Conservation (phyloP, 2,329 filamentous ascomycete genomes). For the Cryoendolithus antarcticus region DNA sequence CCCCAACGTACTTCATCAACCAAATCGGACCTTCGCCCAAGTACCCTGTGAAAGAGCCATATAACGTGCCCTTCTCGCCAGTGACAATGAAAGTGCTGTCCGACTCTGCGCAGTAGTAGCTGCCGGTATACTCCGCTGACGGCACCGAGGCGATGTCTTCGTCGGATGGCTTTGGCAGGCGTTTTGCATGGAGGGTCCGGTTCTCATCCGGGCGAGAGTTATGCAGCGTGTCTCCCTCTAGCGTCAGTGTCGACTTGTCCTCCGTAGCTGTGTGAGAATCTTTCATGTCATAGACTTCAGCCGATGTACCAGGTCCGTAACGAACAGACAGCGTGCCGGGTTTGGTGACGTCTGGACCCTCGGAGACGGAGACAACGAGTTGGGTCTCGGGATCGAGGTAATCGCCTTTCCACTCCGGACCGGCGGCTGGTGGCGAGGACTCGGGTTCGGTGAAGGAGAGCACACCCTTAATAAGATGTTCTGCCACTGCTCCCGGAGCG, state of each 20-base stretch:
- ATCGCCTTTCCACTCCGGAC: conserved; percentile 21
- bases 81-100: conserved; percentile 27
- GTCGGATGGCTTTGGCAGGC: conserved; percentile 1
- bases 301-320: conserved; percentile 19
- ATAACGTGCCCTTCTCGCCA: conserved; percentile 26
- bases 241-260: conserved; percentile 7
- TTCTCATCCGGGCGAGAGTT: conserved; percentile 12
- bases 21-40: conserved; percentile 28
- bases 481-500: conserved; percentile 16
- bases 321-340: conserved; percentile 19
- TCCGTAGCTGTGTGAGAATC: too few relatives aligned
- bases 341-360: conserved; percentile 2
- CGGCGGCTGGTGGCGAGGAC: conserved; percentile 5
- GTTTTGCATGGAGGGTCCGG: conserved; percentile 4
- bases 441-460: conserved; percentile 15
- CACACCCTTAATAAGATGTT: conserved; percentile 22
- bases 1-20: conserved; percentile 27
- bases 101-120: conserved; percentile 25
- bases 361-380: conserved; percentile 19
- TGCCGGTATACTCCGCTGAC: conserved; percentile 14
- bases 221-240: conserved; percentile 20
- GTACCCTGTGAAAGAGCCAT: conserved; percentile 32
- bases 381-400: conserved; percentile 29
- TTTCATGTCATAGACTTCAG: conserved; percentile 14
- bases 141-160: not conserved